Conservation (phyloP, 495 filamentous ascomycete species). For the Hypoxylon cercidicola region DNA sequence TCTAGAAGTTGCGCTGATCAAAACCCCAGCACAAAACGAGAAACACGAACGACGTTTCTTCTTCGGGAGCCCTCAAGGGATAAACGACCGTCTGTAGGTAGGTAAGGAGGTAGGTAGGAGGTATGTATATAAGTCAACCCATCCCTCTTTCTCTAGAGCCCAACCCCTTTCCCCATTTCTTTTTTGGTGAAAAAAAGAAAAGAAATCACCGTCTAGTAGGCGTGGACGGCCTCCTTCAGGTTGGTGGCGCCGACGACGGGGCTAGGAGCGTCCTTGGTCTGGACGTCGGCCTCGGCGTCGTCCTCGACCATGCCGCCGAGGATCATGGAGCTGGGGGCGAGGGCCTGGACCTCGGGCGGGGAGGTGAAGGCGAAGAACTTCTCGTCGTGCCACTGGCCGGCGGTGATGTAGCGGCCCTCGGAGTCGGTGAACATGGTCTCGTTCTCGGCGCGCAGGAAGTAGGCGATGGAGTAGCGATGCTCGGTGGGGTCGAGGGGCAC, state of each 20-base stretch:
- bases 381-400: constrained; percentile 66
- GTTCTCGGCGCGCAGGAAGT: constrained; percentile 66
- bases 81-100: constrained; percentile 32
- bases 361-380: constrained; percentile 66
- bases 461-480: constrained; percentile 67
- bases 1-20: constrained; percentile 29
- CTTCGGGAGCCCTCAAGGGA: constrained; percentile 17
- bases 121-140: constrained; percentile 4
- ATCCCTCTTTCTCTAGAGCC: constrained; percentile 11
- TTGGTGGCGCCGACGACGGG: constrained; percentile 33
- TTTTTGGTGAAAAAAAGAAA: neutral
- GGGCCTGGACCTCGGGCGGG: constrained; percentile 56
- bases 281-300: constrained; percentile 28
- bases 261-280: constrained; percentile 39
- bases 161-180: neutral
- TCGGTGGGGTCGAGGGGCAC: constrained; percentile 59
- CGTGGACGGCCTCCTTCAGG: constrained; percentile 35
- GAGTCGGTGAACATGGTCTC: constrained; percentile 62
- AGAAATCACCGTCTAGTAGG: constrained; percentile 20
- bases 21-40: constrained; percentile 16
- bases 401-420: constrained; percentile 59
- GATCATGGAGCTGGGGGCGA: constrained; percentile 57
- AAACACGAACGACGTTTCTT: constrained; percentile 21
- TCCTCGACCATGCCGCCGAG: constrained; percentile 59
- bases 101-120: constrained; percentile 10